phyloP scores from a whole-genome alignment of 257 asterid species.

The Solanum pimpinellifolium region DNA sequence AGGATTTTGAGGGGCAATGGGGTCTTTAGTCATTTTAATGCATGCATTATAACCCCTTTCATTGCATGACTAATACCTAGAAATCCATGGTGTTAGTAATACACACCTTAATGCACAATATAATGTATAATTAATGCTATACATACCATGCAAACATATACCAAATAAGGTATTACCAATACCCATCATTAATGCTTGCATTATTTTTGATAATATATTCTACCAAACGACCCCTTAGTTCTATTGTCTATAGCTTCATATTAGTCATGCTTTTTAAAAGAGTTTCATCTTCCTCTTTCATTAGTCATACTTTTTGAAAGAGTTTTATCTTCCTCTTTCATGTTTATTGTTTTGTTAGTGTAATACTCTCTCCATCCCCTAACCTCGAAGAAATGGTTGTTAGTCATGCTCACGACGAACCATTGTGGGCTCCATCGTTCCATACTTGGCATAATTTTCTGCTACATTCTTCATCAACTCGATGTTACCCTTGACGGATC shows the following conservation, averaged over 20 bases:
- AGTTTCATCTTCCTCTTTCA: background rate
- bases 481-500: too few relatives aligned
- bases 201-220: background rate
- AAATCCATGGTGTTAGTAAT: background rate
- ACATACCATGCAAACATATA: background rate
- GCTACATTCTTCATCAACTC: too few relatives aligned
- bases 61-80: background rate
- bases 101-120: background rate
- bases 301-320: background rate
- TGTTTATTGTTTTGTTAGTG: background rate
- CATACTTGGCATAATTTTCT: too few relatives aligned
- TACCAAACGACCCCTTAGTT: background rate
- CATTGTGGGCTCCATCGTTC: too few relatives aligned
- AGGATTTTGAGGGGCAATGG: background rate
- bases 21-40: background rate
- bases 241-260: background rate
- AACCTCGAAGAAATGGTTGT: background rate
- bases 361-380: background rate
- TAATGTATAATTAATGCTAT: background rate
- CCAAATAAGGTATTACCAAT: background rate
- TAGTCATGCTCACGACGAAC: background rate
- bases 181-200: background rate
- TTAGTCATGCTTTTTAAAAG: background rate
- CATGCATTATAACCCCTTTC: background rate
- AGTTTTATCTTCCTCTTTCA: background rate